Evolutionary conservation across 352 stramenopile genomes (phyloP).

Genomic region (Pythium dissotocum): DNA sequence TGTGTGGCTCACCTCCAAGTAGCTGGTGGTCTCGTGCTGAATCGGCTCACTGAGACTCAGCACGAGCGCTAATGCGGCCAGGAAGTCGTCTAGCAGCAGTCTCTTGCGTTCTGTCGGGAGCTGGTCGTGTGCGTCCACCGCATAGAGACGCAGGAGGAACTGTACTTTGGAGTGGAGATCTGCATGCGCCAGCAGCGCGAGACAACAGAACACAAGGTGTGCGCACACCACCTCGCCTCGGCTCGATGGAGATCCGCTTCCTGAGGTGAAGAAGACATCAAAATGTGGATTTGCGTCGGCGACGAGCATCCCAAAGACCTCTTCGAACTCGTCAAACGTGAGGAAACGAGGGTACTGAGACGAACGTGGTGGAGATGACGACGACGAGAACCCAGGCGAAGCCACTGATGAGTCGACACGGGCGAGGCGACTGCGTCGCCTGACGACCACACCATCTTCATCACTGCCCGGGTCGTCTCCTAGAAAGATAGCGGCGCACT

Average conservation of each 20-base stretch:
- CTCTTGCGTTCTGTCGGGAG: constrained; percentile 46
- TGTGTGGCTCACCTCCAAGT: constrained; percentile 32
- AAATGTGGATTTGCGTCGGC: constrained; percentile 67
- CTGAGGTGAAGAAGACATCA: constrained; percentile 46
- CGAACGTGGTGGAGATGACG: neutral
- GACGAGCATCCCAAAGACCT: constrained; percentile 77
- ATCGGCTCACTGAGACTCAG: constrained; percentile 40
- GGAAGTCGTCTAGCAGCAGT: constrained; percentile 45
- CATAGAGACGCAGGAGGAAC: constrained; percentile 63
- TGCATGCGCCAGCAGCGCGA: constrained; percentile 52
- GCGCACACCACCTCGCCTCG: constrained; percentile 40
- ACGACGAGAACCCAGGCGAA: neutral
- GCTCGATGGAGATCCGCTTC: constrained; percentile 7
- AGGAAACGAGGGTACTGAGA: constrained; percentile 50
- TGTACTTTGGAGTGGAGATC: constrained; percentile 61
- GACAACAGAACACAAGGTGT: constrained; percentile 55
- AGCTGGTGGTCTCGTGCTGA: constrained; percentile 27
- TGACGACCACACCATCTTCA: neutral
- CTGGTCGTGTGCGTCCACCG: constrained; percentile 36
- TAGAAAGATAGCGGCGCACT: constrained; percentile 61
- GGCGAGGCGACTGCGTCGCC: neutral
- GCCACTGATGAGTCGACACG: neutral
- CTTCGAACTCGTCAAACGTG: constrained; percentile 56
- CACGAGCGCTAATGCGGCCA: constrained; percentile 41
- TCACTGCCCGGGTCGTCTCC: constrained; percentile 36